Conservation (phyloP, 352 stramenopile genomes). For the Globisporangium alternatum region DNA sequence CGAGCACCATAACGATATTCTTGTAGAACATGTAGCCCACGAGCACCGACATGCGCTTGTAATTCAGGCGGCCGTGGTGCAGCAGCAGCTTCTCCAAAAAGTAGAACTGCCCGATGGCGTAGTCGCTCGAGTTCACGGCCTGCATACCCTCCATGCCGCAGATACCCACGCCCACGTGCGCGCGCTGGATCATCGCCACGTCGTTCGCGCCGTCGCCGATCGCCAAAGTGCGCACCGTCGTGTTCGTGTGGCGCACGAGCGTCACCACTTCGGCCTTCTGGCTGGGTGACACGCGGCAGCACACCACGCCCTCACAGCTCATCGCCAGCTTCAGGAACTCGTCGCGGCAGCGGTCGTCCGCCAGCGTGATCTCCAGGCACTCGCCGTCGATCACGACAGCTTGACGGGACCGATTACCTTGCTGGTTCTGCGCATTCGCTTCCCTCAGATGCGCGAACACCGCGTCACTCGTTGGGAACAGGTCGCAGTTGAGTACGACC, state of each 20-base stretch:
- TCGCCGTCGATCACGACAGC: constrained; percentile 72
- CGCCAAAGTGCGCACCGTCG: constrained; percentile 69
- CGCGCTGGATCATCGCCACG: constrained; percentile 94
- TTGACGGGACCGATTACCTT: constrained; percentile 30
- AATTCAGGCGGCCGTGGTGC: constrained; percentile 97
- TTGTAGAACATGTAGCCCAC: constrained; percentile 99
- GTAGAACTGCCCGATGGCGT: constrained; percentile 97
- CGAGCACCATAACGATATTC: constrained; percentile 91
- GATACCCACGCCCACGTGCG: constrained; percentile 92
- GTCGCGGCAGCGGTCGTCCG: constrained; percentile 45
- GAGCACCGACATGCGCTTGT: constrained; percentile 93
- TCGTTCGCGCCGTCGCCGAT: constrained; percentile 95
- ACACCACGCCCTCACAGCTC: constrained; percentile 74
- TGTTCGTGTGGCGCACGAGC: constrained; percentile 53
- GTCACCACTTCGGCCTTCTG: constrained; percentile 82
- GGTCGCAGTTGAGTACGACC: constrained; percentile 59
- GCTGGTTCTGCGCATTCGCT: constrained; percentile 28
- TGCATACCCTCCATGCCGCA: constrained; percentile 91
- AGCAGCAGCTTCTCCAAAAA: constrained; percentile 94
- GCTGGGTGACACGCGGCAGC: constrained; percentile 75
- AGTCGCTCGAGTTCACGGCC: constrained; percentile 97
- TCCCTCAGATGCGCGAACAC: constrained; percentile 33
- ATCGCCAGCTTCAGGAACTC: constrained; percentile 71
- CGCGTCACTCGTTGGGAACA: constrained; percentile 52
- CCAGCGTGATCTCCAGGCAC: constrained; percentile 58